Percentiles rank a stretch among this genome's conserved stretches.
phyloP scores from a whole-genome alignment of 2,329 filamentous ascomycete species.

The Lecanicillium sp. region DNA sequence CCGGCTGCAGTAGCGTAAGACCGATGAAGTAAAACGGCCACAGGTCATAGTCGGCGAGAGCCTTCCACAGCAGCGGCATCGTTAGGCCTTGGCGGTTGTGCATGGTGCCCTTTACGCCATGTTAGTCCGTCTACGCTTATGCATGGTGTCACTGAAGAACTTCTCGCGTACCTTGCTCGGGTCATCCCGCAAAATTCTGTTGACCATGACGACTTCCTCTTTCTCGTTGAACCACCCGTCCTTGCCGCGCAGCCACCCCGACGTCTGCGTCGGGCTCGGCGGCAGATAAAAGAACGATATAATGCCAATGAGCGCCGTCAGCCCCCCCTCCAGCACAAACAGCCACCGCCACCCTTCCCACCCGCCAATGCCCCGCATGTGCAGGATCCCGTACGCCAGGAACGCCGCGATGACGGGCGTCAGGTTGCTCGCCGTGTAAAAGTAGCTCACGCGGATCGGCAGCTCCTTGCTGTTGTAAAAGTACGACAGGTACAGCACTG shows the following conservation, averaged over 20 bases:
- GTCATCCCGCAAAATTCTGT: slow-evolving; percentile 52
- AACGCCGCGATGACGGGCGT: slow-evolving; percentile 35
- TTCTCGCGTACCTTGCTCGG: slow-evolving; percentile 40
- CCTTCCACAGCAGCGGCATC: slow-evolving; percentile 42
- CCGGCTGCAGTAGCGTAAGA: slow-evolving; percentile 42
- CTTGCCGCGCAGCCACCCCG: slow-evolving; percentile 43
- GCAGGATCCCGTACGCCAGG: slow-evolving; percentile 34
- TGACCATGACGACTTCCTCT: slow-evolving; percentile 57
- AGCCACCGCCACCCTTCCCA: slow-evolving; percentile 42
- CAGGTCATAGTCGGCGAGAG: slow-evolving; percentile 44
- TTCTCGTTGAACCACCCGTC: slow-evolving; percentile 55
- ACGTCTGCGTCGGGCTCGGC: slow-evolving; percentile 42
- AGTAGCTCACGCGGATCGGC: slow-evolving; percentile 33
- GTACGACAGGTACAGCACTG: slow-evolving; percentile 37
- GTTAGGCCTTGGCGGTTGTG: slow-evolving; percentile 54
- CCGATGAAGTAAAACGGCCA: slow-evolving; percentile 49
- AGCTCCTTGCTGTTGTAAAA: slow-evolving; percentile 38
- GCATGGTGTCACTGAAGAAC: no score
- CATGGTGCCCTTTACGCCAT: slow-evolving; percentile 39
- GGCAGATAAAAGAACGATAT: slow-evolving; percentile 51
- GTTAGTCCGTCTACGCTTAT: no score
- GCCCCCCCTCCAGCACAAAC: slow-evolving; percentile 47
- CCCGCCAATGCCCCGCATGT: slow-evolving; percentile 32
- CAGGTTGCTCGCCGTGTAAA: slow-evolving; percentile 35
- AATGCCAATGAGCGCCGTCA: slow-evolving; percentile 44